These are phyloP conservation scores for Astrephomene gubernaculifera DNA, from an alignment of 139 green algal species.

Conservation along the genomic window DNA sequence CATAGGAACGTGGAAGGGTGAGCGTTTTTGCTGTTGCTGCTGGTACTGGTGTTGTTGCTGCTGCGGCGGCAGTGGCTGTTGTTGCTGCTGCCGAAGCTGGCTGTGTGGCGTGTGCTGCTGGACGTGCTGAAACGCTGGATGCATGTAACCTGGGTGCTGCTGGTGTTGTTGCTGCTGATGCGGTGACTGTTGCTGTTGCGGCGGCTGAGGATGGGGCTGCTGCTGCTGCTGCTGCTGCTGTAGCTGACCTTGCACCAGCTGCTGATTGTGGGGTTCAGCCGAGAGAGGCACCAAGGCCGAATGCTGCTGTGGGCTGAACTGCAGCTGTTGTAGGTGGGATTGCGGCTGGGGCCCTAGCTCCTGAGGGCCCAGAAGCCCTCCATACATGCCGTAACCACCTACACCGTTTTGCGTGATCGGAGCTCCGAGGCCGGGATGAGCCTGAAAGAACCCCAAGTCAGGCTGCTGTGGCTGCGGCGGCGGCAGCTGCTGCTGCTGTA, in stretches of 20 bases:
- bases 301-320: too few relatives aligned
- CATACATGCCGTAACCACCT: neutral
- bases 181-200: neutral
- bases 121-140: neutral
- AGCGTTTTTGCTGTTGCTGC: constrained; percentile 28
- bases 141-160: neutral
- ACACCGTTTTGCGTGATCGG: too few relatives aligned
- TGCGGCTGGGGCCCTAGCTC: neutral
- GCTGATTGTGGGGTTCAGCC: neutral
- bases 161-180: neutral
- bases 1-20: too few relatives aligned
- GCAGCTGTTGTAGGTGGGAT: neutral
- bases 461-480: too few relatives aligned
- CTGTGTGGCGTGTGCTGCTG: neutral
- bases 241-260: neutral
- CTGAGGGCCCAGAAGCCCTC: too few relatives aligned
- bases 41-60: constrained; percentile 5
- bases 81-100: neutral
- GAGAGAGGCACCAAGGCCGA: neutral
- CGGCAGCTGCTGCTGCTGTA: too few relatives aligned
- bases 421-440: too few relatives aligned
- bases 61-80: neutral
- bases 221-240: constrained; percentile 11
- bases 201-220: constrained; percentile 1
- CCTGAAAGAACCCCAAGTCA: too few relatives aligned